These are phyloP conservation scores for Phanerochaete sordida DNA, from an alignment of 768 basidiomycete species.

Conservation along the genomic window DNA sequence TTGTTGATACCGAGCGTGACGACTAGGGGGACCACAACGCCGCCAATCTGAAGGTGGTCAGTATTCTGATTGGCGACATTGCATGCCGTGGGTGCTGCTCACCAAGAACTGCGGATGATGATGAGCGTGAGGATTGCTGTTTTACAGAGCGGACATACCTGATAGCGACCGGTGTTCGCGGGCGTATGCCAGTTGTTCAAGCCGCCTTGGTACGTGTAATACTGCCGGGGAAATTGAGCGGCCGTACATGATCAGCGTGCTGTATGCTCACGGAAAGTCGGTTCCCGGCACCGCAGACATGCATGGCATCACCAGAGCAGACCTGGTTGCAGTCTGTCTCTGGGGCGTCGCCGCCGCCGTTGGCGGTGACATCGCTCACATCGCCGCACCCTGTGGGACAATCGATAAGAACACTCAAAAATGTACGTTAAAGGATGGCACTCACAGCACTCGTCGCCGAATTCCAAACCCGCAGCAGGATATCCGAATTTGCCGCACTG, in stretches of 20 bases:
- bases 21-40: constrained; percentile 68
- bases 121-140: not conserved
- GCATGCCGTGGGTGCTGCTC: not conserved
- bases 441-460: constrained; percentile 72
- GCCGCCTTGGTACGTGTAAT: constrained; percentile 28
- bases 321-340: constrained; percentile 43
- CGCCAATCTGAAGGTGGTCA: constrained; percentile 34
- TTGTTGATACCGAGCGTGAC: constrained; percentile 77
- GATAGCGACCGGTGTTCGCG: constrained; percentile 60
- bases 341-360: constrained; percentile 27
- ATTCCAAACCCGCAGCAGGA: constrained; percentile 68
- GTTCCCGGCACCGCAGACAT: constrained; percentile 55
- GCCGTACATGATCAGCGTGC: not conserved
- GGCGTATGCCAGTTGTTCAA: constrained; percentile 67
- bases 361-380: constrained; percentile 42
- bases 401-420: not conserved
- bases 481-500: constrained; percentile 73
- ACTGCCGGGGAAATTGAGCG: constrained; percentile 3
- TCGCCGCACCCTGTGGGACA: constrained; percentile 66
- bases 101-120: not conserved
- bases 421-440: constrained; percentile 10
- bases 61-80: not conserved
- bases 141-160: constrained; percentile 39
- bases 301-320: constrained; percentile 68
- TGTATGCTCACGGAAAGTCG: not conserved